Evolutionary conservation across 139 green algal species (phyloP), one percentile per base, ranked within the genome.

Genomic region (Closterium sp.): DNA sequence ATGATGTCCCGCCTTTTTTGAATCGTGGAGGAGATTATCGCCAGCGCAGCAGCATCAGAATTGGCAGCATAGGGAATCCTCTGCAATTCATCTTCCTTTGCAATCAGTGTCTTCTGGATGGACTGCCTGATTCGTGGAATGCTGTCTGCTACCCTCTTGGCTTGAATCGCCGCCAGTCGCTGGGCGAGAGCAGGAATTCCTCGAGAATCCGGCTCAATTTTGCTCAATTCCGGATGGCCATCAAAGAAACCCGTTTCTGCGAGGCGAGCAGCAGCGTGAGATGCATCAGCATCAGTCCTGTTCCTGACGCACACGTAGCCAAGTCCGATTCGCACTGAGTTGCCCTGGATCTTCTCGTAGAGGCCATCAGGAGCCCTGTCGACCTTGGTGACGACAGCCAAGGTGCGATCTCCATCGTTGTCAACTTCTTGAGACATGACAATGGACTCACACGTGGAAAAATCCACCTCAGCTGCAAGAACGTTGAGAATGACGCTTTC

Each of bases 401-500:
- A 31, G 21, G 89, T 92, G 32, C 89, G 55, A 9, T 92, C 89
- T 43, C 89, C 89, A 1, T 43, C 34, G 21, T 34, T 87, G 64
- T 93, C 90, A 33, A 93, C 90, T 10, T 91, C 34, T 30, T 92
- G n/a, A 25, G 90, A 93, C 90, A 93, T 92, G 33, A 32, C 55
- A 2, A 93, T 92, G 23, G 90, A 93, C 87, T 93, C 90, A n/a
- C 90, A 93, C 21, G 90, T 93, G 35, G 36, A 86, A n/a, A 92
- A 93, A 85, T 93, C 87, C 16, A 92, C 85, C 85, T 90, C 87
- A 85, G 90, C 87, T 23, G 28, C 28, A 23, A 93, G 35, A 34
- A 93, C 86, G 34, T 93, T 93, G 33, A 93, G 81, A 87, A 93
- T 93, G 25, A 93, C 86, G 4, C 33, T 93, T 38, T 93, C 90